Evolutionary conservation across 2,329 filamentous ascomycete species (phyloP).

Genomic region (Furcasterigmium sp.): DNA sequence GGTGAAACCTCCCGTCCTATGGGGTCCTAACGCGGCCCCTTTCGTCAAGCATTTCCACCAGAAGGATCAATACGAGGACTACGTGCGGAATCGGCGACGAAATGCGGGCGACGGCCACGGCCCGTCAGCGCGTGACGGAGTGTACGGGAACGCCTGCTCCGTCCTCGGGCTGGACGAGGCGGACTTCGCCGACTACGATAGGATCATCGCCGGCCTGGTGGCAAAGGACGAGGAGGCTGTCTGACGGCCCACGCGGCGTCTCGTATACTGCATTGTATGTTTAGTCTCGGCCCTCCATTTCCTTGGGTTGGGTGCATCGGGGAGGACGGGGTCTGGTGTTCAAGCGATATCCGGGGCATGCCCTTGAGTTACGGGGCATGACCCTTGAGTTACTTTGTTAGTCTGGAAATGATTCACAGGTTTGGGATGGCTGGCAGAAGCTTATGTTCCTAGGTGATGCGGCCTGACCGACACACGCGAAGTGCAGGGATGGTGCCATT

Average conservation of each 20-base stretch:
- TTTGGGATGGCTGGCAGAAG: too few species aligned
- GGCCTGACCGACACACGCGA: too few species aligned
- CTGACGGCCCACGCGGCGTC: background rate
- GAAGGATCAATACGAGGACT: slow-evolving; percentile 12
- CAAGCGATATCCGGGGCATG: too few species aligned
- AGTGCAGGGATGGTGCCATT: too few species aligned
- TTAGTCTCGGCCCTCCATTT: too few species aligned
- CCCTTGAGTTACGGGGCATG: too few species aligned
- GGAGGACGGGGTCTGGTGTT: too few species aligned
- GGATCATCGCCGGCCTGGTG: slow-evolving; percentile 10
- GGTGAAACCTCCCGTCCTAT: slow-evolving; percentile 9
- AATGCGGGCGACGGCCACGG: slow-evolving; percentile 4
- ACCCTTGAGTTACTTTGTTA: too few species aligned
- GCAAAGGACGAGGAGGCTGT: slow-evolving; percentile 8
- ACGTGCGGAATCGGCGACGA: slow-evolving; percentile 7
- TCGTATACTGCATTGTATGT: too few species aligned
- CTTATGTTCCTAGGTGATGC: too few species aligned
- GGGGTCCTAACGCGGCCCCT: slow-evolving; percentile 8
- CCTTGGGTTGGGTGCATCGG: too few species aligned
- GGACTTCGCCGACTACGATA: slow-evolving; percentile 9
- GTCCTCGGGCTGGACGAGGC: slow-evolving; percentile 10
- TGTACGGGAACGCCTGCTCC: slow-evolving; percentile 6
- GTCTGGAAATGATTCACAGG: too few species aligned
- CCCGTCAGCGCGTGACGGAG: slow-evolving; percentile 1
- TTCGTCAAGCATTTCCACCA: slow-evolving; percentile 8